phyloP scores from a whole-genome alignment of 495 filamentous ascomycete species.

The Hypoxylon lenormandii region DNA sequence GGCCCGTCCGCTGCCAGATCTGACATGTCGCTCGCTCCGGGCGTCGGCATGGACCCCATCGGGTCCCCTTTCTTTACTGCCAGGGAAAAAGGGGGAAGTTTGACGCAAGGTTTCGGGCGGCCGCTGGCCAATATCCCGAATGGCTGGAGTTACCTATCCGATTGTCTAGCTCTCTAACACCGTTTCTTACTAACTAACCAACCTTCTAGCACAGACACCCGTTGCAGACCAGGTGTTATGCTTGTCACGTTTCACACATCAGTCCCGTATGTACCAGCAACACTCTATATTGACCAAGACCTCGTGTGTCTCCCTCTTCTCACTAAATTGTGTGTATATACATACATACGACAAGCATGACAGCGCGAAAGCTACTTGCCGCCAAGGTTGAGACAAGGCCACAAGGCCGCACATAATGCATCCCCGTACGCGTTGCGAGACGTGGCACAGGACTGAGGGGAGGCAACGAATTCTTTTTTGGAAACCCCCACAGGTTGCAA shows the following conservation, averaged over 20 bases:
- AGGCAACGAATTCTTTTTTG: neutral
- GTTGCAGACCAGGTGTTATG: neutral
- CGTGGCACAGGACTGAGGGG: conserved; percentile 34
- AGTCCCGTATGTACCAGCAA: neutral
- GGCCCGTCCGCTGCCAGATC: conserved; percentile 38
- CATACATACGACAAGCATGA: too few species aligned
- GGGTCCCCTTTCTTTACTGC: conserved; percentile 18
- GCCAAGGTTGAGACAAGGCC: conserved; percentile 41
- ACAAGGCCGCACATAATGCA: conserved; percentile 29
- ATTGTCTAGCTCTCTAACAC: conserved; percentile 29
- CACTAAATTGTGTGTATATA: too few species aligned
- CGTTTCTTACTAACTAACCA: conserved; percentile 1
- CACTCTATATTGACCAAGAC: neutral
- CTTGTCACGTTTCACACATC: neutral
- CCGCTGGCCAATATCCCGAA: conserved; percentile 37
- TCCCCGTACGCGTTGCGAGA: conserved; percentile 35
- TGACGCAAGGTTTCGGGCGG: conserved; percentile 32
- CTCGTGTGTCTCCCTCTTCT: neutral
- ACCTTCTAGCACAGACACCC: neutral
- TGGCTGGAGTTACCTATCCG: conserved; percentile 7
- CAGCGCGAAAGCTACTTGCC: conserved; percentile 26
- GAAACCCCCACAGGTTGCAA: neutral
- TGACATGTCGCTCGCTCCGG: conserved; percentile 44
- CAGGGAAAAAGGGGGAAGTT: conserved; percentile 1
- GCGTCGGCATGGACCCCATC: conserved; percentile 34